phyloP scores from a whole-genome alignment of 2,329 filamentous ascomycete genomes.

The Colletotrichum australisinense region DNA sequence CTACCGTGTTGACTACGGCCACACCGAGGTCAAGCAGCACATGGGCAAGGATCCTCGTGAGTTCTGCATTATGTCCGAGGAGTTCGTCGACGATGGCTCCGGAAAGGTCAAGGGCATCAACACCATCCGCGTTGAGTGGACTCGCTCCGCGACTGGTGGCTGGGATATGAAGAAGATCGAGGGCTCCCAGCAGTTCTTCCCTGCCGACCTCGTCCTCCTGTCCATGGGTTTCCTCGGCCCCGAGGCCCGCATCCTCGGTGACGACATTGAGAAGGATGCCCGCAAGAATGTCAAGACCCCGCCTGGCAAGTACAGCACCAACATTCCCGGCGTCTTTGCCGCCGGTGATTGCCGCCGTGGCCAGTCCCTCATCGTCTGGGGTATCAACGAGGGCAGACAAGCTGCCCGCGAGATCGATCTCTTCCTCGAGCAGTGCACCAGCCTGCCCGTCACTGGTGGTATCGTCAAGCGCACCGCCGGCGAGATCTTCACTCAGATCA shows the following conservation, averaged over 20 bases:
- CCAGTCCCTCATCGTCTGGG: slow-evolving; percentile 96
- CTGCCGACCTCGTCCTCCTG: slow-evolving; percentile 90
- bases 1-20: slow-evolving; percentile 98
- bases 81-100: slow-evolving; percentile 89
- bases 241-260: slow-evolving; percentile 87
- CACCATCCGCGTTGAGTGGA: slow-evolving; percentile 96
- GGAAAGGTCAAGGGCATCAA: slow-evolving; percentile 96
- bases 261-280: slow-evolving; percentile 89
- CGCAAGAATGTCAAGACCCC: slow-evolving; percentile 98
- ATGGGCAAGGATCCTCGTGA: slow-evolving; percentile 96
- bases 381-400: slow-evolving; percentile 97
- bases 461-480: slow-evolving; percentile 88
- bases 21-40: slow-evolving; percentile 95
- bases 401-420: slow-evolving; percentile 92
- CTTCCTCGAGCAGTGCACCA: slow-evolving; percentile 83
- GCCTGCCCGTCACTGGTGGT: slow-evolving; percentile 89
- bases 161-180: slow-evolving; percentile 99
- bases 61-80: slow-evolving; percentile 98
- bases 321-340: slow-evolving; percentile 88
- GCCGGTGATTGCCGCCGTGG: slow-evolving; percentile 95
- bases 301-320: slow-evolving; percentile 88
- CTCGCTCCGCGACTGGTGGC: slow-evolving; percentile 85
- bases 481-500: slow-evolving; percentile 66
- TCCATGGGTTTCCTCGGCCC: slow-evolving; percentile 98
- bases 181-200: slow-evolving; percentile 94